Percentiles rank a stretch among this genome's conserved stretches.
These are phyloP conservation scores for Syzygium grande DNA, from an alignment of 345 rosid species.

Conservation along the genomic window DNA sequence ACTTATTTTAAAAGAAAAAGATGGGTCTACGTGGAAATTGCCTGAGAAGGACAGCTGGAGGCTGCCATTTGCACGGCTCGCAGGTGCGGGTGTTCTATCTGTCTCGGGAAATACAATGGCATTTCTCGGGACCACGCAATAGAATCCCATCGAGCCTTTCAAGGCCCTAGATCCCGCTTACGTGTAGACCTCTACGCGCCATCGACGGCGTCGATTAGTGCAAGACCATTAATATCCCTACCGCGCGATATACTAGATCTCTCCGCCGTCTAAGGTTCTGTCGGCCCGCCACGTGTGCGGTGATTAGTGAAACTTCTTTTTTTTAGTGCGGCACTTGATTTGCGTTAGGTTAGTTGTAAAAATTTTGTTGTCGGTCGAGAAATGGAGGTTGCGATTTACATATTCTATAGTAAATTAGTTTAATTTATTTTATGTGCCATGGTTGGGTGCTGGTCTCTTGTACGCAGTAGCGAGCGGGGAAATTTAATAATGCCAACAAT, in stretches of 20 bases:
- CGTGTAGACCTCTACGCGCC: slow-evolving; percentile 17
- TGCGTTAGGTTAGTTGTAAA: background rate
- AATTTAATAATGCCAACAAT: background rate
- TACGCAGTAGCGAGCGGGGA: background rate
- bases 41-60: background rate
- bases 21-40: background rate
- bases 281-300: background rate
- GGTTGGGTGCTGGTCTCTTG: background rate
- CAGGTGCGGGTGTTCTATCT: slow-evolving; percentile 20
- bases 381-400: background rate
- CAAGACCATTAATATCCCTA: slow-evolving; percentile 1
- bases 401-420: background rate
- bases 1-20: background rate
- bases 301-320: background rate
- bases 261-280: background rate
- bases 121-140: slow-evolving; percentile 4
- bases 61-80: slow-evolving; percentile 4
- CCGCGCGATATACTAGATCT: slow-evolving; percentile 1
- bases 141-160: slow-evolving; percentile 7
- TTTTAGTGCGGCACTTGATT: background rate
- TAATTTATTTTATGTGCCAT: background rate
- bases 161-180: slow-evolving; percentile 25
- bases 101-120: slow-evolving; percentile 14
- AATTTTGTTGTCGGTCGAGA: background rate
- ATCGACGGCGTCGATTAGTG: slow-evolving; percentile 38